Evolutionary conservation across 768 basidiomycete genomes (phyloP).

Genomic region (Leccinum imitatum): DNA sequence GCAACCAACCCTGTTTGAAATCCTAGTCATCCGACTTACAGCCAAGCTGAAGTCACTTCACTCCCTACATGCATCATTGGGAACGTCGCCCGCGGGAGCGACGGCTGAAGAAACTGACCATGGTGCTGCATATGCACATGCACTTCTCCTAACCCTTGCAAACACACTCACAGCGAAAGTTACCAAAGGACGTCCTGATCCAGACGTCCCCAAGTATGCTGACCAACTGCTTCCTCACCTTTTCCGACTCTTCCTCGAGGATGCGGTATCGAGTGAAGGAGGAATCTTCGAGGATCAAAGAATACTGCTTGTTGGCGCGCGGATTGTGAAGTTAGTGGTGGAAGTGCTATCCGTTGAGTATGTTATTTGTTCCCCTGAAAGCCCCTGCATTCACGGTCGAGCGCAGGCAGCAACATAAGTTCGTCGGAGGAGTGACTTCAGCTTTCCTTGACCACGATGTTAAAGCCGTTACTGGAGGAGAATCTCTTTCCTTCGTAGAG

Average conservation of each 20-base stretch:
- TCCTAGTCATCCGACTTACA: constrained; percentile 70
- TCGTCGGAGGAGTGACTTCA: constrained; percentile 42
- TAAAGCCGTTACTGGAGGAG: constrained; percentile 51
- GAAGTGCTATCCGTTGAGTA: constrained; percentile 66
- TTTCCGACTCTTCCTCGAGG: constrained; percentile 59
- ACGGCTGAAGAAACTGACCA: constrained; percentile 51
- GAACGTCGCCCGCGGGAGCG: constrained; percentile 1
- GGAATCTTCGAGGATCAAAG: constrained; percentile 39
- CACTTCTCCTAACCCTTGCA: constrained; percentile 70
- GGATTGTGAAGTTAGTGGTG: constrained; percentile 65
- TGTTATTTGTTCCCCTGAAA: constrained; percentile 33
- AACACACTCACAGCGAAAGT: constrained; percentile 59
- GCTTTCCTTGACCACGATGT: constrained; percentile 47
- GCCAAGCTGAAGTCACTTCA: constrained; percentile 77
- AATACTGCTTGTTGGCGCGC: constrained; percentile 45
- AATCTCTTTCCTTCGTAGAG: constrained; percentile 38
- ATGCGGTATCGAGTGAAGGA: constrained; percentile 31
- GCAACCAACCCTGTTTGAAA: constrained; percentile 79
- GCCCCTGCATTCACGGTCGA: not conserved
- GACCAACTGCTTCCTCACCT: constrained; percentile 73
- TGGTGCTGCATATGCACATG: constrained; percentile 80
- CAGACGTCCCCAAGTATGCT: constrained; percentile 78
- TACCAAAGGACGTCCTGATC: constrained; percentile 44
- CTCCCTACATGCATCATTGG: constrained; percentile 26
- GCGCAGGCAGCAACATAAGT: constrained; percentile 57